Base-by-base conservation (phyloP, 139 green algal species). In the Picochlorum costavermella region DNA sequence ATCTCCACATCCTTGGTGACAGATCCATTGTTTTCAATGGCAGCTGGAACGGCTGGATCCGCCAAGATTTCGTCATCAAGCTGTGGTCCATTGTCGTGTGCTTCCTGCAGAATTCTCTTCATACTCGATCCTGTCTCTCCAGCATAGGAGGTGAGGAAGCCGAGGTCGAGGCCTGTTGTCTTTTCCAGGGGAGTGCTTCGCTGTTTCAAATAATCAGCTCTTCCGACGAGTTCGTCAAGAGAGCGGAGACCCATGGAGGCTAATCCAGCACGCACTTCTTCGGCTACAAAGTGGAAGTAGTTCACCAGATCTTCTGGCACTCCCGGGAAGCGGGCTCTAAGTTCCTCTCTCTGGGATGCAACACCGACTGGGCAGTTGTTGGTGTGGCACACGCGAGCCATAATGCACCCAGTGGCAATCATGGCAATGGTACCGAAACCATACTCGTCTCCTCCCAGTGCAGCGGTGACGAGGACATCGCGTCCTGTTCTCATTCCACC, bases 301-400 rank as follows among this genome's bases (percentile, higher is more conserved):
- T 97, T 96, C 62, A 98, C 92, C 50, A 97, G 72, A 61, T 78
- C 72, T 20, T 71, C 62, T 29, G 72, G 65, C 17, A 64, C 48
- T 33, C 93, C 94, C 8, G 94, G 94, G 90, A 99, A 99, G 55
- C 94, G 81, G 2, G 89, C 89, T 14, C 94, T 75, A 72, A 99
- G 82, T 83, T 99, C 94, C 83, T 99, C 94, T 9, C 93, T 78
- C 86, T 99, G 93, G 16, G 68, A 84, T 2, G 94, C 94, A 23
- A 99, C 94, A 28, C 94, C 94, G 23, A 99, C 94, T 37, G 94
- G 94, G 87, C 94, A 99, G 85, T 99, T 99, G 88, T 99, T 99
- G 70, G 94, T 99, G 84, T 99, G 94, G 81, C 94, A 99, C 29
- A 99, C 92, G 56, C 94, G 88, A 17, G 94, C 94, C 94, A 99